Evolutionary conservation across 768 basidiomycete species (phyloP).

Genomic region (Termitomyces sp.): DNA sequence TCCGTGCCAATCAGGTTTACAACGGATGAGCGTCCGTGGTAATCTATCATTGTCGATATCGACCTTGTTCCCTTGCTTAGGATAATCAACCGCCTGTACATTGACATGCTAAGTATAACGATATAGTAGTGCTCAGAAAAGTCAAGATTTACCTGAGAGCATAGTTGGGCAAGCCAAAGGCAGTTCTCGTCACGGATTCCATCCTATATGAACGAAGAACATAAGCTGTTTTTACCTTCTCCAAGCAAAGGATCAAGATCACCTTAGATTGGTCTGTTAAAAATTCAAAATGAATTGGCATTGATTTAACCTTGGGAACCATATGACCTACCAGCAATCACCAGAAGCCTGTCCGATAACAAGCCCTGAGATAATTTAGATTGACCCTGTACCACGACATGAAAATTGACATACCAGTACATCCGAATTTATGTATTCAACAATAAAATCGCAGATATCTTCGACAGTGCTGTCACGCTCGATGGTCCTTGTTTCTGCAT

Average conservation of each 20-base stretch:
- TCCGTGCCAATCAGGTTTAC: constrained; percentile 78
- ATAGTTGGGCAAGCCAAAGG: constrained; percentile 52
- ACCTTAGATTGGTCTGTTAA: constrained; percentile 67
- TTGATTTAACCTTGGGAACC: not conserved
- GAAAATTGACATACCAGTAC: constrained; percentile 48
- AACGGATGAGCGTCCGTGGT: constrained; percentile 53
- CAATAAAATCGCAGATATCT: constrained; percentile 76
- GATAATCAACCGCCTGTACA: constrained; percentile 68
- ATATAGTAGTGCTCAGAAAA: no score
- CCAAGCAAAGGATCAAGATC: constrained; percentile 5
- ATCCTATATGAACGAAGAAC: constrained; percentile 31
- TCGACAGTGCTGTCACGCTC: constrained; percentile 51
- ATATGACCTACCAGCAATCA: constrained; percentile 55
- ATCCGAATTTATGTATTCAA: constrained; percentile 82
- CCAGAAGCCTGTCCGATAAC: constrained; percentile 59
- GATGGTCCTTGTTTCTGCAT: constrained; percentile 31
- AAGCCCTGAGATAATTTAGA: constrained; percentile 45
- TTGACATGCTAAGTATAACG: not conserved
- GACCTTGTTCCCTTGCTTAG: constrained; percentile 70
- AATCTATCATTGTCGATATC: constrained; percentile 38
- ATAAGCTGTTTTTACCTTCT: not conserved
- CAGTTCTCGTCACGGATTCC: constrained; percentile 61
- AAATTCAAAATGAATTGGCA: not conserved
- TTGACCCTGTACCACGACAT: not conserved
- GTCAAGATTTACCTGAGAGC: constrained; percentile 37